Evolutionary conservation across 768 basidiomycete genomes (phyloP).

Genomic region (Suillus discolor): DNA sequence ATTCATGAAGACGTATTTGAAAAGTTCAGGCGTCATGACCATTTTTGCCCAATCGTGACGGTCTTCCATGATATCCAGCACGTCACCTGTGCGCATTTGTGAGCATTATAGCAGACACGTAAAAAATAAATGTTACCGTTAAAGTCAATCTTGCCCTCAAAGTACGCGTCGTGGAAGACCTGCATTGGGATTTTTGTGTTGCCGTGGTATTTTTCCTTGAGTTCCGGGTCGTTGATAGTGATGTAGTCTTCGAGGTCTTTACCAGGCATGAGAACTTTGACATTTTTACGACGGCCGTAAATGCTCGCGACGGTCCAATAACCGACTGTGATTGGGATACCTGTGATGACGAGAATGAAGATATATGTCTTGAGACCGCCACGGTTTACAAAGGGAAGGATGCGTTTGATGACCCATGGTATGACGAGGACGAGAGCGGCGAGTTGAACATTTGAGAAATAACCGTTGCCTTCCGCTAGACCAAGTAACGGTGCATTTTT

Average conservation of each 20-base stretch:
- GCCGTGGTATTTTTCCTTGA: slow-evolving; percentile 78
- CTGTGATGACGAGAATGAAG: slow-evolving; percentile 74
- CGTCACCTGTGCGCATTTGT: slow-evolving; percentile 63
- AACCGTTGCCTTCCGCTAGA: slow-evolving; percentile 83
- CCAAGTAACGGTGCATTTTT: slow-evolving; percentile 84
- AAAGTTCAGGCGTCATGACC: slow-evolving; percentile 86
- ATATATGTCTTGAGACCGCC: slow-evolving; percentile 87
- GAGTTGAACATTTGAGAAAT: slow-evolving; percentile 82
- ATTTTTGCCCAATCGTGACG: slow-evolving; percentile 96
- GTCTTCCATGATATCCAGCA: slow-evolving; percentile 90
- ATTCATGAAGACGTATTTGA: slow-evolving; percentile 89
- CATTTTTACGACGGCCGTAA: slow-evolving; percentile 80
- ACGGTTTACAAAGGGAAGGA: slow-evolving; percentile 80
- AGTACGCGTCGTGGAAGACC: slow-evolving; percentile 95
- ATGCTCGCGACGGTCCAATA: slow-evolving; percentile 92
- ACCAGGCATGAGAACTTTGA: slow-evolving; percentile 82
- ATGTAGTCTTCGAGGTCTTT: slow-evolving; percentile 90
- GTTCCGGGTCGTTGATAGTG: slow-evolving; percentile 80
- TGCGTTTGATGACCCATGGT: slow-evolving; percentile 82
- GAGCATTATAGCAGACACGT: neutral
- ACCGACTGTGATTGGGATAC: slow-evolving; percentile 72
- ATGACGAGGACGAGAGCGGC: slow-evolving; percentile 74
- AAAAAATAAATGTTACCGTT: slow-evolving; percentile 61
- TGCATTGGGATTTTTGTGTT: slow-evolving; percentile 98
- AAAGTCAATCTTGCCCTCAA: slow-evolving; percentile 94